Evolutionary conservation across 306 rosid species (phyloP).

Genomic region (Lathyrus tuberosus): DNA sequence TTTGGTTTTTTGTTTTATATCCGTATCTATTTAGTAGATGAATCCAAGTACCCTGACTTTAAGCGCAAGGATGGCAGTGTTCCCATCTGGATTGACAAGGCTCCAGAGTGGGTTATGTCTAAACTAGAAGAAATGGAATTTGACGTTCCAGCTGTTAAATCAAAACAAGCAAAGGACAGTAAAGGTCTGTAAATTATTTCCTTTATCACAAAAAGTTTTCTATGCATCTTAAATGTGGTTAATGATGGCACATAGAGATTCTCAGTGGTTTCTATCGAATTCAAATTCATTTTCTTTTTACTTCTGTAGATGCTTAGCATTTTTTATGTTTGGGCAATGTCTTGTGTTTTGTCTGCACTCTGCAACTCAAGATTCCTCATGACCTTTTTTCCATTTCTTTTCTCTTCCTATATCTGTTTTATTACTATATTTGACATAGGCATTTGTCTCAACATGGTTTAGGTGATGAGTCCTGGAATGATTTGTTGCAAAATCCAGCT

Average conservation of each 20-base stretch:
- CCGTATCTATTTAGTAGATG: slow-evolving; percentile 46
- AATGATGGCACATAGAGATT: background rate
- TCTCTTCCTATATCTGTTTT: slow-evolving; percentile 20
- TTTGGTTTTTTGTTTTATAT: slow-evolving; percentile 17
- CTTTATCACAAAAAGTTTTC: slow-evolving; percentile 12
- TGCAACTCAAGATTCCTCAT: slow-evolving; percentile 11
- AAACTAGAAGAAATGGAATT: slow-evolving; percentile 53
- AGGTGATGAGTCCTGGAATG: slow-evolving; percentile 64
- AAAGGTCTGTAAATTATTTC: slow-evolving; percentile 37
- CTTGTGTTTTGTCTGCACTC: slow-evolving; percentile 4
- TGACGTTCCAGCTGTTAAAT: slow-evolving; percentile 39
- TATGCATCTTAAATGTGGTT: slow-evolving; percentile 22
- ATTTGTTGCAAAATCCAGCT: slow-evolving; percentile 57
- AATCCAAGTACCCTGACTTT: slow-evolving; percentile 65
- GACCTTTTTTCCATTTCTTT: background rate
- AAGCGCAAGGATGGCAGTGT: slow-evolving; percentile 52
- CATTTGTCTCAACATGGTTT: slow-evolving; percentile 22
- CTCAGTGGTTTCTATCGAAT: slow-evolving; percentile 10
- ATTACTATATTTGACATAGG: background rate
- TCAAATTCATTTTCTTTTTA: background rate
- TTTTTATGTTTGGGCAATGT: slow-evolving; percentile 11
- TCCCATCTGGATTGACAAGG: slow-evolving; percentile 56
- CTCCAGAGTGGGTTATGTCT: slow-evolving; percentile 49
- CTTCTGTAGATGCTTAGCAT: slow-evolving; percentile 2
- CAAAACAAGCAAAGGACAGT: slow-evolving; percentile 34